These are phyloP conservation scores for Moniliophthora roreri DNA, from an alignment of 1,284 basidiomycete genomes.

Conservation along the genomic window DNA sequence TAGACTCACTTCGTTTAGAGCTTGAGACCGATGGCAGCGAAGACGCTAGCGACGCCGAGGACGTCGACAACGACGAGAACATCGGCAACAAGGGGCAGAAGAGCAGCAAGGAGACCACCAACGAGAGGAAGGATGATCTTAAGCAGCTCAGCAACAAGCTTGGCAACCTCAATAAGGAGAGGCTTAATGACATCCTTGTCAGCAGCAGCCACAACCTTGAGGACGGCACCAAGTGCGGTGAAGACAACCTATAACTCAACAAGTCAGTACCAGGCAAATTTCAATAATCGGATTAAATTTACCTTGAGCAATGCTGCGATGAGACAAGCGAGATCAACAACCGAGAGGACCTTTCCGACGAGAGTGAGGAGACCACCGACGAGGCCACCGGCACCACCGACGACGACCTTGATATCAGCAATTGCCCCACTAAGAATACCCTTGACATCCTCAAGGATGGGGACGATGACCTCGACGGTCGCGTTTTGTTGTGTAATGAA, in stretches of 20 bases:
- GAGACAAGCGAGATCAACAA: slow-evolving; percentile 26
- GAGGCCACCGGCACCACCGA: slow-evolving; percentile 30
- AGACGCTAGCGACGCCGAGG: slow-evolving; percentile 15
- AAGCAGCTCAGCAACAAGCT: slow-evolving; percentile 29
- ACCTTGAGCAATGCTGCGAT: slow-evolving; percentile 15
- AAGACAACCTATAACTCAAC: slow-evolving; percentile 27
- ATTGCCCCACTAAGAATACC: slow-evolving; percentile 28
- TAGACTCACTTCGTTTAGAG: slow-evolving; percentile 3
- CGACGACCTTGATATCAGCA: slow-evolving; percentile 25
- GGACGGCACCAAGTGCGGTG: slow-evolving; percentile 33
- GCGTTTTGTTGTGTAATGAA: slow-evolving; percentile 28
- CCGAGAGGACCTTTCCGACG: slow-evolving; percentile 31
- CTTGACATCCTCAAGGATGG: slow-evolving; percentile 30
- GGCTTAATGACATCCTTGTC: slow-evolving; percentile 23
- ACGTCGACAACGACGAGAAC: slow-evolving; percentile 18
- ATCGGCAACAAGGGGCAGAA: slow-evolving; percentile 18
- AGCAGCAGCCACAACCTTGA: slow-evolving; percentile 29
- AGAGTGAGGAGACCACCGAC: slow-evolving; percentile 33
- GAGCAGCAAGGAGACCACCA: slow-evolving; percentile 24
- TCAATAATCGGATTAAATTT: slow-evolving; percentile 1
- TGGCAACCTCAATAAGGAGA: slow-evolving; percentile 31
- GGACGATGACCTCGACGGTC: slow-evolving; percentile 27
- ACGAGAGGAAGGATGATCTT: slow-evolving; percentile 28
- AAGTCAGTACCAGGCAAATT: neutral
- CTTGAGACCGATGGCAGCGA: slow-evolving; percentile 13